phyloP scores from a whole-genome alignment of 352 stramenopile species.

The Pythium guiyangense region DNA sequence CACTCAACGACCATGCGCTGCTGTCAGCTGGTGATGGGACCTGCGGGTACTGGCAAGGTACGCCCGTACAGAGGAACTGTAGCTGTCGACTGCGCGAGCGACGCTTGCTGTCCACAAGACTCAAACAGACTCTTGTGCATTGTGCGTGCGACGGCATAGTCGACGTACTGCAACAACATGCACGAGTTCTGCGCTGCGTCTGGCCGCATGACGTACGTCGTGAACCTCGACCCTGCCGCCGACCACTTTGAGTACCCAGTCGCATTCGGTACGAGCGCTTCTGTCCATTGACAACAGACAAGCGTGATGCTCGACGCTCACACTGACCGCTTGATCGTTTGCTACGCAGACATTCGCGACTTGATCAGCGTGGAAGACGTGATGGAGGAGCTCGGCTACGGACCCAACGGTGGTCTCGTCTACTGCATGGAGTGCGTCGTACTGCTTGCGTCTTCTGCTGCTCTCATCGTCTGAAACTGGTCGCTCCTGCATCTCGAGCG shows the following conservation, averaged over 20 bases:
- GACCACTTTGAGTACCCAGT: constrained; percentile 89
- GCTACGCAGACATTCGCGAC: constrained; percentile 87
- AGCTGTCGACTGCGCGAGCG: neutral
- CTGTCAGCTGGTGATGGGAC: constrained; percentile 91
- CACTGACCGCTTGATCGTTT: constrained; percentile 3
- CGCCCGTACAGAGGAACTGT: neutral
- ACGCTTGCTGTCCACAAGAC: neutral
- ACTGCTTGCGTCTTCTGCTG: neutral
- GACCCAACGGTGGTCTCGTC: constrained; percentile 97
- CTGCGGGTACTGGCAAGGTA: constrained; percentile 90
- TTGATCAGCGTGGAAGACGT: constrained; percentile 96
- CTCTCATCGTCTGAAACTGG: too few species aligned
- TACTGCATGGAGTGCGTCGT: constrained; percentile 98
- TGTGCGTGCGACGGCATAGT: constrained; percentile 30
- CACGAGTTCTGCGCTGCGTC: constrained; percentile 88
- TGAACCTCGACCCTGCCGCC: constrained; percentile 97
- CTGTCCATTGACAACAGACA: neutral
- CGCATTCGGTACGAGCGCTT: constrained; percentile 61
- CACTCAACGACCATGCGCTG: constrained; percentile 53
- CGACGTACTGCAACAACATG: constrained; percentile 93
- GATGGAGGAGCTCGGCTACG: constrained; percentile 96
- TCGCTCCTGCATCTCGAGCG: neutral
- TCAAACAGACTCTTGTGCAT: neutral
- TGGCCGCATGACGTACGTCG: constrained; percentile 89
- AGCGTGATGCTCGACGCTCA: too few species aligned